A percentile compares a stretch with the other conserved stretches of the same genome.
Evolutionary conservation across 2,329 filamentous ascomycete species (phyloP).

Genomic region (Hypoxylon sp.): DNA sequence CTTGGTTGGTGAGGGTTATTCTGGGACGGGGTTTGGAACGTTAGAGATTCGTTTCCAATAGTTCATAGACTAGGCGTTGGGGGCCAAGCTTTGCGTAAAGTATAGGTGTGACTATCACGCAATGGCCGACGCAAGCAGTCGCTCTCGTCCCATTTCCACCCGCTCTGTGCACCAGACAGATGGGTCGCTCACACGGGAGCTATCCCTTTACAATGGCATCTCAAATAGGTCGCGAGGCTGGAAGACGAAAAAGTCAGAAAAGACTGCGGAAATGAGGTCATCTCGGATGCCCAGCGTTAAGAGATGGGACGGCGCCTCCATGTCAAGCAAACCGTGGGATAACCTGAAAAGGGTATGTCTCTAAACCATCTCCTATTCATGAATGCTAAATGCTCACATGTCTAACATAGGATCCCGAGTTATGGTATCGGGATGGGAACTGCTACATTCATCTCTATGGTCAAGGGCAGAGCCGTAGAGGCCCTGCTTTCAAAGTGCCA

Average conservation of each 20-base stretch:
- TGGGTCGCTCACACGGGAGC: slow-evolving; percentile 35
- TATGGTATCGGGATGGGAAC: slow-evolving; percentile 78
- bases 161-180: slow-evolving; percentile 29
- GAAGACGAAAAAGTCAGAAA: slow-evolving; percentile 56
- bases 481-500: slow-evolving; percentile 77
- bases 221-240: slow-evolving; percentile 56
- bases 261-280: slow-evolving; percentile 51
- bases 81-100: slow-evolving; percentile 5
- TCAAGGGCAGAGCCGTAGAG: slow-evolving; percentile 74
- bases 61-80: slow-evolving; percentile 2
- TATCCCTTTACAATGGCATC: slow-evolving; percentile 55
- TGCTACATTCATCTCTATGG: slow-evolving; percentile 79
- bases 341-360: slow-evolving; percentile 63
- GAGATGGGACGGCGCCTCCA: slow-evolving; percentile 67
- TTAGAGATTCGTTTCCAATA: neutral
- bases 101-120: slow-evolving; percentile 15
- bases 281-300: slow-evolving; percentile 56
- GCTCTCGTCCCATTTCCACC: slow-evolving; percentile 5
- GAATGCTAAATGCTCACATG: slow-evolving; percentile 25
- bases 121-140: slow-evolving; percentile 16
- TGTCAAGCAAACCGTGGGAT: slow-evolving; percentile 63
- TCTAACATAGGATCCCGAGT: slow-evolving; percentile 75
- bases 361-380: neutral
- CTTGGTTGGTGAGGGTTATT: slow-evolving; percentile 9
- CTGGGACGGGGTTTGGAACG: neutral